phyloP scores from a whole-genome alignment of 352 stramenopile genomes.

The Globisporangium spiculum region DNA sequence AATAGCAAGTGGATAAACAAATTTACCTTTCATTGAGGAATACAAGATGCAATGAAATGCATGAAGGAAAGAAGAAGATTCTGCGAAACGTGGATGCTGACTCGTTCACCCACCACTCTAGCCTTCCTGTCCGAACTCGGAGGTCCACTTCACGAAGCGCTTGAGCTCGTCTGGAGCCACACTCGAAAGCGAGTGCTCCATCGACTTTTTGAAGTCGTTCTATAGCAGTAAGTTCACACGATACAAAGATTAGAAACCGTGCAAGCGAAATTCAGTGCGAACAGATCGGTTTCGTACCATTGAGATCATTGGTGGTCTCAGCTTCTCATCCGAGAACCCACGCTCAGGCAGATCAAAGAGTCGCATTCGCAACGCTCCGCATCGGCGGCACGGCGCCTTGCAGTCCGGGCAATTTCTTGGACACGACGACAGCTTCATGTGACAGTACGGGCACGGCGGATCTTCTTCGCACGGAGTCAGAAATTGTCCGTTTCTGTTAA shows the following conservation, averaged over 20 bases:
- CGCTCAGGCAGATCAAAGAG: conserved; percentile 82
- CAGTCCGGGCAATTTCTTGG: conserved; percentile 61
- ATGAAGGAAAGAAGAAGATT: conserved; percentile 1
- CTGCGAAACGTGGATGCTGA: not conserved
- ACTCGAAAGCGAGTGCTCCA: conserved; percentile 93
- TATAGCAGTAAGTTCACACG: conserved; percentile 21
- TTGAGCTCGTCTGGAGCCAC: conserved; percentile 97
- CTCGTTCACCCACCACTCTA: conserved; percentile 30
- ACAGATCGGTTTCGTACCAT: conserved; percentile 49
- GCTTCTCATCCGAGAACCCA: conserved; percentile 81
- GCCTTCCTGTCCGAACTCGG: conserved; percentile 99
- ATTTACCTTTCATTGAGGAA: conserved; percentile 10
- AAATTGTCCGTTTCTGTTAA: conserved; percentile 56
- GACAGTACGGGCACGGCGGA: conserved; percentile 82
- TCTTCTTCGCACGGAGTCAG: conserved; percentile 84
- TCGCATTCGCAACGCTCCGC: conserved; percentile 77
- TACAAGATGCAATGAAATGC: conserved; percentile 10
- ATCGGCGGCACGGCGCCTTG: conserved; percentile 65
- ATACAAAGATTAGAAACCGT: conserved; percentile 8
- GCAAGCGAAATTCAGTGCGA: not conserved
- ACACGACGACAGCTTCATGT: conserved; percentile 87
- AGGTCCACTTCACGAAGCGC: conserved; percentile 98
- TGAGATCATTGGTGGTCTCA: conserved; percentile 82
- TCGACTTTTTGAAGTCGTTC: conserved; percentile 95
- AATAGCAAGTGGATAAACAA: not conserved